Conservation (phyloP, 1,139 yeast genomes). For the Zygosaccharomyces sapae region DNA sequence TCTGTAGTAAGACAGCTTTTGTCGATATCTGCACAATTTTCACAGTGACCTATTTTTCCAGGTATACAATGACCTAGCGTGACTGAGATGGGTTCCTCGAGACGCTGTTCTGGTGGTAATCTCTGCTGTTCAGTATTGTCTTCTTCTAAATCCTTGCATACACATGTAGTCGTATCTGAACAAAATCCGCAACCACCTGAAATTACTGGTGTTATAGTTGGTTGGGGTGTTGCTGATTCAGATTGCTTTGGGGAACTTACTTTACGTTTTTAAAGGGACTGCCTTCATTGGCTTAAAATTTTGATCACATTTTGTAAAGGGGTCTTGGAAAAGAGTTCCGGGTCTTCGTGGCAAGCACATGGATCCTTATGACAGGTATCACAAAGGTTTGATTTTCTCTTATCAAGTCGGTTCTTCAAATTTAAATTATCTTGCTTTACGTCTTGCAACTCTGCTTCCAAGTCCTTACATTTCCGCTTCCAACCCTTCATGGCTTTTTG, state of each 20-base stretch:
- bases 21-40: slow-evolving; percentile 22
- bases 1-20: slow-evolving; percentile 14
- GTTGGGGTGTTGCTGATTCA: not conserved
- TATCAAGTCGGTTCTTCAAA: slow-evolving; percentile 2
- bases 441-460: slow-evolving; percentile 39
- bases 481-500: slow-evolving; percentile 64
- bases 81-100: slow-evolving; percentile 16
- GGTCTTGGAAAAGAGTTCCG: slow-evolving; percentile 11
- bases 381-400: slow-evolving; percentile 36
- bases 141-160: slow-evolving; percentile 74
- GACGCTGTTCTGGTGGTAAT: slow-evolving; percentile 6
- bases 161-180: slow-evolving; percentile 86
- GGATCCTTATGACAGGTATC: slow-evolving; percentile 67
- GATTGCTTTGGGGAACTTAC: not conserved
- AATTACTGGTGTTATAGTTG: slow-evolving; percentile 11
- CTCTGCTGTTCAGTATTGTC: not conserved
- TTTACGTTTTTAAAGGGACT: slow-evolving; percentile 47
- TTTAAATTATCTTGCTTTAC: slow-evolving; percentile 7
- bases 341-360: slow-evolving; percentile 57
- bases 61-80: not conserved
- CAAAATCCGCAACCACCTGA: slow-evolving; percentile 74
- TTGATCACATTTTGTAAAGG: slow-evolving; percentile 38
- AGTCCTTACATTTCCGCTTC: slow-evolving; percentile 58
- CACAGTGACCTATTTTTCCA: slow-evolving; percentile 10
- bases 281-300: slow-evolving; percentile 56